Evolutionary conservation across 1,139 yeast genomes (phyloP), one percentile per base, ranked within the genome.

Genomic region (Candida glucosophila): DNA sequence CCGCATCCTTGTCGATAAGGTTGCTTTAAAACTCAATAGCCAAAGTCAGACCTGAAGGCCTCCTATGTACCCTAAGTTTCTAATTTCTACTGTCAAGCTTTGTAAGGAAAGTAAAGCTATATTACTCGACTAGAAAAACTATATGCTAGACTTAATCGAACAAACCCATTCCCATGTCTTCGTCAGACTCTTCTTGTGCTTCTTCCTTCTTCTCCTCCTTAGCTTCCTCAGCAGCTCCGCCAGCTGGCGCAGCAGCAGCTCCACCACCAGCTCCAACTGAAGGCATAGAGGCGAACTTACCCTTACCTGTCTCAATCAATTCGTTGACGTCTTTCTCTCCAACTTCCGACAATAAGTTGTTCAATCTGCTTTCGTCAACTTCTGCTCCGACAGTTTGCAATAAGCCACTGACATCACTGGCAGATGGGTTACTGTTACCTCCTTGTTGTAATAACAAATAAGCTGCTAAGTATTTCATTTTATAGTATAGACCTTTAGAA

Each of bases 121-220:
- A 24, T 24, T 24, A 19, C 26, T 17, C 14, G 26, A 24, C 26
- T 24, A 24, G 20, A 24, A 19, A 15, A 24, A 24, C n/a, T n/a
- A n/a, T n/a, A n/a, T 37, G 29, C 34, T n/a, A n/a, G n/a, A n/a
- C 48, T 65, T 79, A 80, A 68, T 79, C 92, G 75, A 80, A 80
- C 65, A 80, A 73, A 70, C 90, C 90, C 79, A 79, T 76, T 49
- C 88, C 90, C 88, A 80, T 78, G 52, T 70, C 79, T 57, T 77
- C 86, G 41, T 68, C 60, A 55, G 50, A 57, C 46, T 55, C 60
- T 25, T 35, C 33, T 13, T 29, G 34, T 41, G 48, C 64, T 37
- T 49, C 60, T 31, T 46, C 58, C 35, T 47, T 57, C 40, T 47
- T 59, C 33, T 42, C 65, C 31, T 47, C 68, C 30, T 46, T 67